These are phyloP conservation scores for Verticillium dahliae DNA, from an alignment of 2,329 filamentous ascomycete genomes.

Conservation along the genomic window DNA sequence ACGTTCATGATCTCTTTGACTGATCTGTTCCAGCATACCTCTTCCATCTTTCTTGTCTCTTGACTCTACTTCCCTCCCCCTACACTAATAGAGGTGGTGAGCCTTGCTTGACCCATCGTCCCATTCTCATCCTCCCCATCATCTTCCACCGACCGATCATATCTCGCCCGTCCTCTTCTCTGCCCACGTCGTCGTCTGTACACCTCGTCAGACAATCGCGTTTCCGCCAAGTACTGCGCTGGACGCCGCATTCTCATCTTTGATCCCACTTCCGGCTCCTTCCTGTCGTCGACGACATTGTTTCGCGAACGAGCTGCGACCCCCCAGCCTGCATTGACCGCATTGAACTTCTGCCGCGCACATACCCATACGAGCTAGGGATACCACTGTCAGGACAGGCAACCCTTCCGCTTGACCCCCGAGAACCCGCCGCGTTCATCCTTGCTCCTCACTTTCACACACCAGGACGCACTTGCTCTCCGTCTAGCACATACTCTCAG, in stretches of 20 bases:
- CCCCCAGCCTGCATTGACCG: neutral
- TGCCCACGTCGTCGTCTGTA: neutral
- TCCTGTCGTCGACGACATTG: neutral
- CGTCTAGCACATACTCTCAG: neutral
- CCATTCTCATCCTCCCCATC: neutral
- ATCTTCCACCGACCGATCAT: neutral
- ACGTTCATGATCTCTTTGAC: constrained; percentile 12
- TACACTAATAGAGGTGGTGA: constrained; percentile 1
- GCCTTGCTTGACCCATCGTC: neutral
- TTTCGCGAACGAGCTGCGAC: neutral
- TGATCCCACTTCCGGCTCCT: neutral
- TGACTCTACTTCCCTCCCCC: neutral
- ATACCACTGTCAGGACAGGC: neutral
- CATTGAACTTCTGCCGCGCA: neutral
- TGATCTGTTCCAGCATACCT: constrained; percentile 10
- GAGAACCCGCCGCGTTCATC: neutral
- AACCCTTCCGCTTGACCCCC: neutral
- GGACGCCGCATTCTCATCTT: neutral
- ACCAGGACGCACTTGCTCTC: neutral
- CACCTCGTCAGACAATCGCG: neutral
- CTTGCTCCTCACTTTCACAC: neutral
- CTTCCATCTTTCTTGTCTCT: neutral
- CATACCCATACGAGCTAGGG: neutral
- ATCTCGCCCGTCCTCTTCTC: neutral
- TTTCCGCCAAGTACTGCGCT: neutral